Conservation (phyloP, 2,329 filamentous ascomycete species). For the Mycosphaerella sp. region DNA sequence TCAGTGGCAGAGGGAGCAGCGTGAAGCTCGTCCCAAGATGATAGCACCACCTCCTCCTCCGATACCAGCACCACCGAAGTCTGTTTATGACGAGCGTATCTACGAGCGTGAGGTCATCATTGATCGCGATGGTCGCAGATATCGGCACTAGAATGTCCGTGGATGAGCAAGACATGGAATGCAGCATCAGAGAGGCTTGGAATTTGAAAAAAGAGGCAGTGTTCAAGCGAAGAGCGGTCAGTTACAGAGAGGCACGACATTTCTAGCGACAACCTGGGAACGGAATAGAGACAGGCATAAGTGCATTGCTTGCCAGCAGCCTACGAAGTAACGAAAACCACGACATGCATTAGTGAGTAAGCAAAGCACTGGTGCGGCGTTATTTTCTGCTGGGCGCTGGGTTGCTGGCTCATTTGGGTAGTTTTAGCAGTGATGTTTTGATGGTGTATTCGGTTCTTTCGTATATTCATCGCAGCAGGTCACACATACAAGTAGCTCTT, state of each 20-base stretch:
- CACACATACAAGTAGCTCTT: no score
- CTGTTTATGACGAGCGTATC: conserved; percentile 57
- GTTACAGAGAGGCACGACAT: not conserved
- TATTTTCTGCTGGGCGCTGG: not conserved
- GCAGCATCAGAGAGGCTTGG: not conserved
- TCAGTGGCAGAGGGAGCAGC: conserved; percentile 57
- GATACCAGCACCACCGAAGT: conserved; percentile 34
- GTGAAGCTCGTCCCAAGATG: conserved; percentile 42
- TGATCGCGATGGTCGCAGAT: conserved; percentile 41
- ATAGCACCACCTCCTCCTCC: conserved; percentile 39
- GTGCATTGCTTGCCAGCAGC: conserved; percentile 3
- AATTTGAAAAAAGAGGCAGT: conserved; percentile 8
- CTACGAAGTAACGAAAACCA: conserved; percentile 11
- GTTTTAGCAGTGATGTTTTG: not conserved
- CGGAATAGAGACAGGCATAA: conserved; percentile 7
- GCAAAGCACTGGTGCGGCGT: not conserved
- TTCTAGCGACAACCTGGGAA: conserved; percentile 9
- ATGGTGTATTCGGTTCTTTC: no score
- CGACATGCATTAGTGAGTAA: conserved; percentile 1
- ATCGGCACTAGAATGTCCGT: conserved; percentile 10
- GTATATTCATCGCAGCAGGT: no score
- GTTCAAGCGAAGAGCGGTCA: conserved; percentile 7
- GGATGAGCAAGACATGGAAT: not conserved
- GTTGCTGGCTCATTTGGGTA: not conserved
- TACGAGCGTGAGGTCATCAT: conserved; percentile 64